A percentile compares a stretch with the other conserved stretches of the same genome.
These are phyloP conservation scores for Neobulgaria alba DNA, from an alignment of 2,329 filamentous ascomycete genomes.

Conservation along the genomic window DNA sequence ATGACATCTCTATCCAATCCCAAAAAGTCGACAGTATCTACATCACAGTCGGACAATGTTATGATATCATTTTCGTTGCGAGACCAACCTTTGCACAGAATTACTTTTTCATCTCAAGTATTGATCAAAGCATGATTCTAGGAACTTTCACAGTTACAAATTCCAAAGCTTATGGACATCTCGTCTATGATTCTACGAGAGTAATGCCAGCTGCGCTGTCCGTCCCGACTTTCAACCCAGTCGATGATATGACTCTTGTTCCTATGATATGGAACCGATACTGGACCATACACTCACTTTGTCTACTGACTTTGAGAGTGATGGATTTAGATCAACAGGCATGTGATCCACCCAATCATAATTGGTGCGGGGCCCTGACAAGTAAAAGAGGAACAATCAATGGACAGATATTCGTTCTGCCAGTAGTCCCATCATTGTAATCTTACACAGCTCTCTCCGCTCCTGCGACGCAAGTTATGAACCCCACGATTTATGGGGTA, in stretches of 20 bases:
- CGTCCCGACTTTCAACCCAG: conserved; percentile 59
- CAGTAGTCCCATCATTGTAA: conserved; percentile 74
- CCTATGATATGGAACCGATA: too few species aligned
- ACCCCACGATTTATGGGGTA: conserved; percentile 53
- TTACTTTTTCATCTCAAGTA: conserved; percentile 58
- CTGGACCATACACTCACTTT: too few species aligned
- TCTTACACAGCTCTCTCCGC: conserved; percentile 57
- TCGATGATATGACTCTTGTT: conserved; percentile 42
- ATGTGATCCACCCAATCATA: too few species aligned
- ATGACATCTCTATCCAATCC: conserved; percentile 34
- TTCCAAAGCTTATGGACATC: conserved; percentile 54
- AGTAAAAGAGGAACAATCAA: conserved; percentile 49
- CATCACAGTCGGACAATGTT: conserved; percentile 38
- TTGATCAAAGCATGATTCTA: too few species aligned
- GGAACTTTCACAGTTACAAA: too few species aligned
- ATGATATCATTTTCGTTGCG: conserved; percentile 40
- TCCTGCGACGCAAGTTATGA: conserved; percentile 34
- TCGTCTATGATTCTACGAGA: conserved; percentile 46
- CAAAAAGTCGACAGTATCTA: conserved; percentile 47
- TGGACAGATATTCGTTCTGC: conserved; percentile 64
- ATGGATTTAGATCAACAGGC: too few species aligned
- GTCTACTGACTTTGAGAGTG: too few species aligned
- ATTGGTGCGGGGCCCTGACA: too few species aligned
- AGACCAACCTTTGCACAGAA: conserved; percentile 53
- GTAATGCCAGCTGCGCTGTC: conserved; percentile 34